Base-by-base conservation (phyloP, 2,329 filamentous ascomycete species). In the Venturia asperata region DNA sequence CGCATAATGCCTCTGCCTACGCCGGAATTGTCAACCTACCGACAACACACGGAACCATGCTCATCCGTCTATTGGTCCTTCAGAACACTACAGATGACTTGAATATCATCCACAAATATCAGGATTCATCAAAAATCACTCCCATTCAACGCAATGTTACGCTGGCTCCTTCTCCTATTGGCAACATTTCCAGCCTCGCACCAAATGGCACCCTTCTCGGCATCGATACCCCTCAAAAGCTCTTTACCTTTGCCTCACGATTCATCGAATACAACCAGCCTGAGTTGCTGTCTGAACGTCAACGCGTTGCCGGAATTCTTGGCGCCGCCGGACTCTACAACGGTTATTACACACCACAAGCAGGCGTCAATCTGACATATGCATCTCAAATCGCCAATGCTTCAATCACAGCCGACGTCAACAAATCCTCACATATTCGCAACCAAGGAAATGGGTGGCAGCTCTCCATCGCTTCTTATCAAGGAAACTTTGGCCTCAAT, bases 31-130 rank as follows among this genome's bases (percentile, higher is more conserved):
- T 68, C 17, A 63, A 66, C 43, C 63, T 63, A 13, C 69, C 66
- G 5, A 65, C 61, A 24, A 66, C 49, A 6, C 65, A 67, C 37
- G 68, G 66, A 4, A 66, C 65, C 27, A 55, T 69, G 60, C 43
- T 69, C 19, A 66, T 68, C 49, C 65, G 69, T 3, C 64, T 68
- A 47, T 39, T 66, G 37, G 62, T 70, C 47, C 47, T 65, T 37
- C n/a, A 52, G 11, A 52, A 52, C 10, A 27, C n/a, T 5, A 52
- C 47, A 52, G 21, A 1, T 17, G 47, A 52, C 24, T 30, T 52
- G 47, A 27, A 52, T 19, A 30, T 27, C 4, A 52, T 52, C 47
- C 47, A 52, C 15, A n/a, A 7, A 9, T 52, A 52, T 52, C 47
- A 52, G 21, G 19, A 55, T 55, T 10, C 24, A 5, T 55, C 49